These are phyloP conservation scores for Dipodascopsis uninucleata DNA, from an alignment of 805 yeast species.

Conservation along the genomic window DNA sequence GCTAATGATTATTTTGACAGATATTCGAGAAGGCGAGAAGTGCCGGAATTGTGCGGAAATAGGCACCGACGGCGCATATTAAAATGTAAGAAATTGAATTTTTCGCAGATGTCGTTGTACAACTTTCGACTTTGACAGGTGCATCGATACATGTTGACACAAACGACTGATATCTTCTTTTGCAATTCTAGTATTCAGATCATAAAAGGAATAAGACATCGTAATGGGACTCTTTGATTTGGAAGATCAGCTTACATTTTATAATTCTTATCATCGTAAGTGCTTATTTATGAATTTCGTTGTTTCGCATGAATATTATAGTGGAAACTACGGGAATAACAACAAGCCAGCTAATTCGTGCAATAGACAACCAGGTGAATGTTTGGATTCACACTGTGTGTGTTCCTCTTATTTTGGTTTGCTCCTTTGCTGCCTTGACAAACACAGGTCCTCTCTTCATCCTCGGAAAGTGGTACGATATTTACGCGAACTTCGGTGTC, in stretches of 20 bases:
- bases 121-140: too few relatives aligned
- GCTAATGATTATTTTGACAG: too few relatives aligned
- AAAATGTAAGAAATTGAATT: too few relatives aligned
- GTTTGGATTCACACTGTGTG: constrained; percentile 73
- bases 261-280: constrained; percentile 45
- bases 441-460: constrained; percentile 30
- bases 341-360: not conserved
- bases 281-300: constrained; percentile 27
- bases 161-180: too few relatives aligned
- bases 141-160: too few relatives aligned
- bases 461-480: constrained; percentile 4
- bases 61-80: too few relatives aligned
- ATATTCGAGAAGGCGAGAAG: too few relatives aligned
- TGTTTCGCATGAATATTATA: constrained; percentile 5
- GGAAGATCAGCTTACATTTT: constrained; percentile 56
- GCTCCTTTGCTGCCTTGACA: constrained; percentile 46
- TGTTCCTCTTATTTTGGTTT: constrained; percentile 70
- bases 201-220: not conserved
- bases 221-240: constrained; percentile 37
- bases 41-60: too few relatives aligned
- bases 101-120: too few relatives aligned
- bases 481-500: constrained; percentile 46
- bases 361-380: constrained; percentile 49
- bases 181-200: too few relatives aligned
- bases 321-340: not conserved